These are phyloP conservation scores for barrel medic (Medicago truncatula) DNA, from an alignment of 306 rosid species.

Conservation along the genomic window MtrunA17r5.0-ANR NC_053049.1:40061001-40061500, in stretches of 20 bases:
- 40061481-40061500: conserved; percentile 72
- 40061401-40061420: conserved; percentile 47
- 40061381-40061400: conserved; percentile 61
- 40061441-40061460: conserved; percentile 28
- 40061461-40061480: conserved; percentile 40
- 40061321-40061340: conserved; percentile 37
- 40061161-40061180: not conserved
- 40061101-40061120: too few species aligned
- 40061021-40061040: not conserved
- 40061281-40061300: conserved; percentile 21
- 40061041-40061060: not conserved
- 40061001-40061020: too few species aligned
- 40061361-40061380: conserved; percentile 30
- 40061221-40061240: conserved; percentile 10
- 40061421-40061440: conserved; percentile 32
- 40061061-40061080: too few species aligned
- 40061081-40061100: too few species aligned
- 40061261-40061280: conserved; percentile 20
- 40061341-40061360: conserved; percentile 59
- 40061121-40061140: too few species aligned
- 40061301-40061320: conserved; percentile 27
- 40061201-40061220: conserved; percentile 15
- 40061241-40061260: conserved; percentile 30
- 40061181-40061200: not conserved
- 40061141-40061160: not conserved